Evolutionary conservation across 1,284 basidiomycete genomes (phyloP).

Genomic region (Afroboletus lepidellus): DNA sequence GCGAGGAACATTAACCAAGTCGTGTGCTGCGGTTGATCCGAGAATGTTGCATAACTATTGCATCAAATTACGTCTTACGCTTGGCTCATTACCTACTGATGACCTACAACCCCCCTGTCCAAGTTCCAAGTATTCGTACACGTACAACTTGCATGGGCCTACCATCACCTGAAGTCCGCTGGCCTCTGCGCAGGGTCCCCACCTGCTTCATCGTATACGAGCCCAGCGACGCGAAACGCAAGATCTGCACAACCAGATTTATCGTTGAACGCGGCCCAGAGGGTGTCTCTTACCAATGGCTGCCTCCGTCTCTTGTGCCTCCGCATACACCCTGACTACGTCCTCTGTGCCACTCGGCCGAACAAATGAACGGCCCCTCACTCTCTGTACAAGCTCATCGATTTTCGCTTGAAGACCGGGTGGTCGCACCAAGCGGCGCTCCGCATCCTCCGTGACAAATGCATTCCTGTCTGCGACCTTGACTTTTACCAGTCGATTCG

Average conservation of each 20-base stretch:
- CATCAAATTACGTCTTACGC: conserved; percentile 20
- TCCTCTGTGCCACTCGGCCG: conserved; percentile 98
- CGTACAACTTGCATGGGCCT: not conserved
- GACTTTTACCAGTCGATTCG: conserved; percentile 97
- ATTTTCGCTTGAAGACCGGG: conserved; percentile 83
- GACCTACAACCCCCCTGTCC: not conserved
- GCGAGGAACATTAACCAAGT: not conserved
- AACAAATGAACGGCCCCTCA: conserved; percentile 90
- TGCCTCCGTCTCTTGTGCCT: conserved; percentile 73
- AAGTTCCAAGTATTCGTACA: not conserved
- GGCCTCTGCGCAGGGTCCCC: conserved; percentile 68
- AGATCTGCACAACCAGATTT: conserved; percentile 52
- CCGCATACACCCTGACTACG: conserved; percentile 97
- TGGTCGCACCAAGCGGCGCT: conserved; percentile 83
- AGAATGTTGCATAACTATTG: conserved; percentile 8
- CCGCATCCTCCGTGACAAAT: conserved; percentile 94
- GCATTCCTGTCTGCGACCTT: conserved; percentile 80
- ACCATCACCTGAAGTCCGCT: conserved; percentile 59
- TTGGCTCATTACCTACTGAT: not conserved
- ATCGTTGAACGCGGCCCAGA: not conserved
- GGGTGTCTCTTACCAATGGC: conserved; percentile 70
- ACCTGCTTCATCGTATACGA: conserved; percentile 78
- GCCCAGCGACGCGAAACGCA: conserved; percentile 77
- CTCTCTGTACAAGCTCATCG: conserved; percentile 83
- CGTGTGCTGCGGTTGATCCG: not conserved